Conservation (phyloP, 768 basidiomycete species). For the Tulasnella sp. region DNA sequence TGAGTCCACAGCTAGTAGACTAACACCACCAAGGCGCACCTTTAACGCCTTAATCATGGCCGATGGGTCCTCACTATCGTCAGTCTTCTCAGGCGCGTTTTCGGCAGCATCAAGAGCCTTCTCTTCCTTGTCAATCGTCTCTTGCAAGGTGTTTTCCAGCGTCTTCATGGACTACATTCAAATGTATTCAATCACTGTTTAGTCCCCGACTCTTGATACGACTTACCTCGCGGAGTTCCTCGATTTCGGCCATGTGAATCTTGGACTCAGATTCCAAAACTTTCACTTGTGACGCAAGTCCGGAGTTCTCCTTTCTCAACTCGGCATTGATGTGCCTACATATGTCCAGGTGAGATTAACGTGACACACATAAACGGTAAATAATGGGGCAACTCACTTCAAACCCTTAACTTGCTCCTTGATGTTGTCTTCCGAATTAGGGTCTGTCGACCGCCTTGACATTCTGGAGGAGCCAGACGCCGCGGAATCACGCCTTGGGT, state of each 20-base stretch:
- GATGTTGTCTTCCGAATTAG: constrained; percentile 28
- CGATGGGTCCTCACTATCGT: constrained; percentile 33
- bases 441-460: constrained; percentile 2
- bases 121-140: constrained; percentile 42
- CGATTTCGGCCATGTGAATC: constrained; percentile 48
- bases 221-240: constrained; percentile 59
- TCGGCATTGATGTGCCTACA: constrained; percentile 76
- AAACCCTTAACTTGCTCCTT: constrained; percentile 68
- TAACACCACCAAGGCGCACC: constrained; percentile 40
- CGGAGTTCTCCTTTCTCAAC: constrained; percentile 66
- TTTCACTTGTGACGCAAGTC: constrained; percentile 49
- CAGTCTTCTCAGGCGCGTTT: constrained; percentile 14
- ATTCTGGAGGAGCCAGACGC: constrained; percentile 8
- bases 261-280: constrained; percentile 68
- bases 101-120: constrained; percentile 22
- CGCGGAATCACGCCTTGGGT: constrained; percentile 13
- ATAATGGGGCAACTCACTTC: constrained; percentile 42
- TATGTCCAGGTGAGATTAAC: not conserved
- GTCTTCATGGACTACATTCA: constrained; percentile 51
- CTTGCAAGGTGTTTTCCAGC: constrained; percentile 64
- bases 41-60: constrained; percentile 36
- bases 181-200: not conserved
- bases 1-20: not conserved
- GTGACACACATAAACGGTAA: constrained; percentile 7
- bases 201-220: not conserved